A percentile compares a stretch with the other conserved stretches of the same genome.
Conservation (phyloP, 768 basidiomycete species). For the Suillus cothurnatus region DNA sequence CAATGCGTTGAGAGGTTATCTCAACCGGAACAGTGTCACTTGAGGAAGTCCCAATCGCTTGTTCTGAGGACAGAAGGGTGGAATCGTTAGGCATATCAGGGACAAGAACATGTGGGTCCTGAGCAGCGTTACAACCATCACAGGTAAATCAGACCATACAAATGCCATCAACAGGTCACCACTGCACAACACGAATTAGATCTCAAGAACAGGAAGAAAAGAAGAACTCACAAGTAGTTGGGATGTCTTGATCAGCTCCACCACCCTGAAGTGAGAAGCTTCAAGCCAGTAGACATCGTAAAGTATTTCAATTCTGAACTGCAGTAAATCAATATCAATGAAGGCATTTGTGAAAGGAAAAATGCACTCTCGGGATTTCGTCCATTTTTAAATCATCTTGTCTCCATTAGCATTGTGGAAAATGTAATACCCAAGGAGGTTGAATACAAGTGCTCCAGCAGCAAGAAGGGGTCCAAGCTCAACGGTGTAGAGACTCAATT, state of each 20-base stretch:
- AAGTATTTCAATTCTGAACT: slow-evolving; percentile 72
- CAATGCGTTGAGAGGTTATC: neutral
- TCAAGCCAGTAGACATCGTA: too few species aligned
- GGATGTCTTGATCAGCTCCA: slow-evolving; percentile 94
- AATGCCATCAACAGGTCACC: slow-evolving; percentile 88
- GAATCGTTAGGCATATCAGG: neutral
- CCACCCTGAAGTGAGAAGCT: too few species aligned
- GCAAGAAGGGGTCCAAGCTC: too few species aligned
- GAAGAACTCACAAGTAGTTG: slow-evolving; percentile 72
- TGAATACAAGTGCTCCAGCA: slow-evolving; percentile 59
- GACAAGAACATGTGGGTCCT: neutral
- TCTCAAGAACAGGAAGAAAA: neutral
- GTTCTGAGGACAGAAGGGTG: too few species aligned
- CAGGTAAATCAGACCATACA: slow-evolving; percentile 75
- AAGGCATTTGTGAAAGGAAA: neutral
- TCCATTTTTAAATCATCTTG: slow-evolving; percentile 92
- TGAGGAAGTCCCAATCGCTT: neutral
- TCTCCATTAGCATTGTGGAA: slow-evolving; percentile 89
- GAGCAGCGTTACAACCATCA: neutral
- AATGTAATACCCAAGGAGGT: slow-evolving; percentile 84
- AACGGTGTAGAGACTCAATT: too few species aligned
- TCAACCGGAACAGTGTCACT: neutral
- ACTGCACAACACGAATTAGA: slow-evolving; percentile 35
- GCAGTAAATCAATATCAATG: neutral
- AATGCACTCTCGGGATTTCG: slow-evolving; percentile 85